phyloP scores from a whole-genome alignment of 2,329 filamentous ascomycete genomes.

The Chaetomium sp. region DNA sequence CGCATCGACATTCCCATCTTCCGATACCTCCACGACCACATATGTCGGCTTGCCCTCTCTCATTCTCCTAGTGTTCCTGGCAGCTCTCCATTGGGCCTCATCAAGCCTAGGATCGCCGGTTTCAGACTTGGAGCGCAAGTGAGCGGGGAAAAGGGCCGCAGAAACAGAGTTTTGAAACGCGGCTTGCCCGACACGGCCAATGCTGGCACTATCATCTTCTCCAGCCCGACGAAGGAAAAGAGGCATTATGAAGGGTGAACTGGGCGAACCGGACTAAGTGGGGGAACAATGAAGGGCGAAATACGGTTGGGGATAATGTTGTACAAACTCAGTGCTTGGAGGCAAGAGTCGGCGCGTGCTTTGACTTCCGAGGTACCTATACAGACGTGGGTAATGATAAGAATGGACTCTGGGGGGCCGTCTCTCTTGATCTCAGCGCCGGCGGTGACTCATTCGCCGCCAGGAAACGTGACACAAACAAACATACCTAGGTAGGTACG shows the following conservation, averaged over 20 bases:
- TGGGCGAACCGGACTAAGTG: not conserved
- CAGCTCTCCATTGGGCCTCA: constrained; percentile 29
- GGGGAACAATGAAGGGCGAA: not conserved
- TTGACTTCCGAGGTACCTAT: too few relatives aligned
- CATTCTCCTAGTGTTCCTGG: constrained; percentile 23
- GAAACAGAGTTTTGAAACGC: constrained; percentile 33
- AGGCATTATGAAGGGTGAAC: constrained; percentile 29
- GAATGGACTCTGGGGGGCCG: not conserved
- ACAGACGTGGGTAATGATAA: not conserved
- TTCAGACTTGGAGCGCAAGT: constrained; percentile 17
- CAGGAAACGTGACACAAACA: not conserved
- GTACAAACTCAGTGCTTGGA: not conserved
- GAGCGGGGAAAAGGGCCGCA: constrained; percentile 26
- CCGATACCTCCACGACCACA: constrained; percentile 28
- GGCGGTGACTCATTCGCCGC: not conserved
- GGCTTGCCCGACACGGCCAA: constrained; percentile 34
- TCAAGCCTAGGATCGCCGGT: constrained; percentile 21
- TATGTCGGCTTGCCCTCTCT: constrained; percentile 26
- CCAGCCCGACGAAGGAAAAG: constrained; percentile 35
- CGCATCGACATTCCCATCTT: constrained; percentile 11
- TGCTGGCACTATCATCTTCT: constrained; percentile 33
- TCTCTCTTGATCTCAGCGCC: not conserved
- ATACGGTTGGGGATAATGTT: not conserved
- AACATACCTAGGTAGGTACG: not conserved
- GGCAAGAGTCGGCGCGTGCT: too few relatives aligned